phyloP scores from a whole-genome alignment of 169 alveolate species.

The Cryptosporidium viatorum region DNA sequence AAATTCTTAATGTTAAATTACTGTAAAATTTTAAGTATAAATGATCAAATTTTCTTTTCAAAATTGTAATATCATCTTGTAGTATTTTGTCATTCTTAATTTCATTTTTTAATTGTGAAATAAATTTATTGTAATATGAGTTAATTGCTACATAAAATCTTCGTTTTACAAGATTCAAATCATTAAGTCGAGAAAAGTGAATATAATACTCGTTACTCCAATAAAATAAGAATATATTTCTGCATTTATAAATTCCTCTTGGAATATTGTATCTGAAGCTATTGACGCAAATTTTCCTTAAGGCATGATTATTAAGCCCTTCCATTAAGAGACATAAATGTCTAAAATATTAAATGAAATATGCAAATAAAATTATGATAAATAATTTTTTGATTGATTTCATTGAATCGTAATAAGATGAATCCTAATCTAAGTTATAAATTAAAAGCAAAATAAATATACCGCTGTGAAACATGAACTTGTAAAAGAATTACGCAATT shows the following conservation, averaged over 20 bases:
- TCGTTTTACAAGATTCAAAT: neutral
- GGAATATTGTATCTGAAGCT: neutral
- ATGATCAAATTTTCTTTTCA: neutral
- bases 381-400: neutral
- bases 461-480: neutral
- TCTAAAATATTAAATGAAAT: neutral
- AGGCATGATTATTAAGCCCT: neutral
- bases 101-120: slow-evolving; percentile 19
- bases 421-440: neutral
- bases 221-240: neutral
- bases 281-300: neutral
- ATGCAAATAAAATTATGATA: neutral
- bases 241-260: neutral
- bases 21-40: neutral
- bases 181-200: neutral
- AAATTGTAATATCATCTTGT: neutral
- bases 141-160: neutral
- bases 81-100: slow-evolving; percentile 27
- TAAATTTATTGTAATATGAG: slow-evolving; percentile 3
- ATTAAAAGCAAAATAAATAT: neutral
- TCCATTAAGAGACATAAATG: neutral
- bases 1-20: neutral
- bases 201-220: neutral
- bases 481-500: neutral
- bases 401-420: neutral